Base-by-base conservation (phyloP, 2,329 filamentous ascomycete species). In the Pseudopyrenochaeta lycopersici region DNA sequence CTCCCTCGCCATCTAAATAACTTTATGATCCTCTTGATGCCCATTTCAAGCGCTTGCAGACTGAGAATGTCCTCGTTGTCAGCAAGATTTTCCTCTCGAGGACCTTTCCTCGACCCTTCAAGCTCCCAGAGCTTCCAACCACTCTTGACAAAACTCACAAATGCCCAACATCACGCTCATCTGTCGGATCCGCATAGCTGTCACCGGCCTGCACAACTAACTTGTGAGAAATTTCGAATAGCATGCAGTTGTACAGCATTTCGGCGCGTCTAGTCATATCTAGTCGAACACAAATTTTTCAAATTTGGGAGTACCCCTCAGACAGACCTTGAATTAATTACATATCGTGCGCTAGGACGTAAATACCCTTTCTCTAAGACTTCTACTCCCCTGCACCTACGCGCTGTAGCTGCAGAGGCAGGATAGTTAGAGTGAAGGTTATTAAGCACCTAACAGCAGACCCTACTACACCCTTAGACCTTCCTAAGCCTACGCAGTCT, bases 111-210 rank as follows among this genome's bases (percentile, higher is more conserved):
- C 21, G 81, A 73, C 1, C 91, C 91, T 77, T 94, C 90, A 64
- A 94, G 74, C 78, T 94, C 91, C 85, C 89, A 94, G 42, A 94
- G 80, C 43, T 87, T 88, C 72, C 89, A 85, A 47, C 76, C 77
- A 2, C 81, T 82, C 80, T 92, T 93, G 46, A 94, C 89, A 77
- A 97, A 97, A 68, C 90, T 92, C 46, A 97, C 92, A 95, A 97
- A 80, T 98, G 93, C 67, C 96, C 81, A 72, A 96, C 92, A 15
- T 96, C 82, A 52, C 52, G 54, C 66, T 90, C 89, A 23, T 85
- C 82, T 5, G 91, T 90, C 49, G 83, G 78, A 0, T 92, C 92
- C 2, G 92, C 90, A 5, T 81, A 70, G 1, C 91, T 95, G 73
- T 92, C 91, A 15, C 92, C 93, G 54, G 83, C 78, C 14, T 82